phyloP scores from a whole-genome alignment of 805 yeast species.

The Saccharomyces kudriavzevii region DNA sequence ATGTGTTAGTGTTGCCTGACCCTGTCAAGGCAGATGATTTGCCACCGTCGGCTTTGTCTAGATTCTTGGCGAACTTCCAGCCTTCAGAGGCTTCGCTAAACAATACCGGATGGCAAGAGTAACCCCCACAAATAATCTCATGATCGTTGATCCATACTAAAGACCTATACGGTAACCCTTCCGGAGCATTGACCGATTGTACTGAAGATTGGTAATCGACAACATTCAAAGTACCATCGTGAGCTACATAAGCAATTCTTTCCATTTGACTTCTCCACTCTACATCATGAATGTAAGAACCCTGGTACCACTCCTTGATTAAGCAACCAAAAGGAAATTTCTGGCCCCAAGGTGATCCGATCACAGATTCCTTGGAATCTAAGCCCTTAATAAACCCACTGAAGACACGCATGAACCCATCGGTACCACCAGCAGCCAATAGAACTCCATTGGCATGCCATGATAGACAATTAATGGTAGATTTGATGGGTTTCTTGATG shows the following conservation, averaged over 20 bases:
- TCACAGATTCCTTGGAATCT: slow-evolving; percentile 48
- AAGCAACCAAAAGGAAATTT: slow-evolving; percentile 89
- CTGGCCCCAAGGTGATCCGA: slow-evolving; percentile 82
- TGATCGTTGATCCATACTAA: slow-evolving; percentile 60
- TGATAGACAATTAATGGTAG: slow-evolving; percentile 71
- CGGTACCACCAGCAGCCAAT: slow-evolving; percentile 85
- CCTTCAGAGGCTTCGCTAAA: slow-evolving; percentile 69
- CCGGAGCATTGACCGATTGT: slow-evolving; percentile 22
- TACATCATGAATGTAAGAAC: slow-evolving; percentile 90
- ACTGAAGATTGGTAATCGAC: slow-evolving; percentile 46
- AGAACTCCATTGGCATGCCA: slow-evolving; percentile 94
- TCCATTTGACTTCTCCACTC: slow-evolving; percentile 75
- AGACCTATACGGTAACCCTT: slow-evolving; percentile 69
- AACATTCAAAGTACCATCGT: slow-evolving; percentile 76
- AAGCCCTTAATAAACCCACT: slow-evolving; percentile 83
- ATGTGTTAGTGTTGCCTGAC: slow-evolving; percentile 20
- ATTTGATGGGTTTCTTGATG: slow-evolving; percentile 86
- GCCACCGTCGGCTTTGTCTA: slow-evolving; percentile 39
- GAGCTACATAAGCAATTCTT: slow-evolving; percentile 71
- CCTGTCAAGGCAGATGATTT: slow-evolving; percentile 3
- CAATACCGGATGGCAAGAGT: slow-evolving; percentile 82
- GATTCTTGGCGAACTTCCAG: slow-evolving; percentile 45
- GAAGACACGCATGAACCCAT: slow-evolving; percentile 84
- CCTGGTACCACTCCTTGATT: slow-evolving; percentile 38
- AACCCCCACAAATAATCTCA: slow-evolving; percentile 80